Base-by-base conservation (phyloP, 805 yeast genomes). In the Nakazawaea ishiwadae region DNA sequence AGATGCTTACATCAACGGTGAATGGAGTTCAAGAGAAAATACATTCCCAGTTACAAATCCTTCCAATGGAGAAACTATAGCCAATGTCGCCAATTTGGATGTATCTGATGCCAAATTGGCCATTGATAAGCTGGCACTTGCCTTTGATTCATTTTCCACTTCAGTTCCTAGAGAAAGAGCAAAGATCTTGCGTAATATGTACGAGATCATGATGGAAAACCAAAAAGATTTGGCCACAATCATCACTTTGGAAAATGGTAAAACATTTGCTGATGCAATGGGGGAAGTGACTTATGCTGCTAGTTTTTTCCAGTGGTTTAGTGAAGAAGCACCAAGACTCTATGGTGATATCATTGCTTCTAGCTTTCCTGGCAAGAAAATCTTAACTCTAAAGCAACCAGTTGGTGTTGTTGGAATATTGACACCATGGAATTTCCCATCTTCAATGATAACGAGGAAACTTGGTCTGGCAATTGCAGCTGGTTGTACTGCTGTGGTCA, bases 391-490 rank as follows among this genome's bases (percentile, higher is more conserved):
- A 45, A 74, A 77, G 51, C 88, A 83, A 56, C 91, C 95, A n/a
- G 66, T 84, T 37, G 95, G 95, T 6, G 89, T 82, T 1, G 82
- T 84, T 51, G 90, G 89, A 8, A 75, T 84, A 40, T 58, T 84
- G 52, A 81, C 91, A 3, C 93, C 93, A 3, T 84, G 93, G 93
- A 84, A 85, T 60, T 85, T 84, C 60, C 95, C 95, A 3, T 63
- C 78, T 17, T 86, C 90, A 3, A 83, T 82, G 90, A 79, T 81
- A 46, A 72, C 88, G 5, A 66, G 89, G 49, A 83, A 83, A 55
- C 62, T 79, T 39, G 90, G 84, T 16, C 88, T 91, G 24, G 88
- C 87, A 2, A 54, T 81, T 23, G 90, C 93, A 14, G 84, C 85
- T 12, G 95, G 93, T 1, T 84, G 91, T 59, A 77, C 91, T 5